Evolutionary conservation across 2,329 filamentous ascomycete species (phyloP), one percentile per base, ranked within the genome.

Genomic region (Cytospora chrysosperma): DNA sequence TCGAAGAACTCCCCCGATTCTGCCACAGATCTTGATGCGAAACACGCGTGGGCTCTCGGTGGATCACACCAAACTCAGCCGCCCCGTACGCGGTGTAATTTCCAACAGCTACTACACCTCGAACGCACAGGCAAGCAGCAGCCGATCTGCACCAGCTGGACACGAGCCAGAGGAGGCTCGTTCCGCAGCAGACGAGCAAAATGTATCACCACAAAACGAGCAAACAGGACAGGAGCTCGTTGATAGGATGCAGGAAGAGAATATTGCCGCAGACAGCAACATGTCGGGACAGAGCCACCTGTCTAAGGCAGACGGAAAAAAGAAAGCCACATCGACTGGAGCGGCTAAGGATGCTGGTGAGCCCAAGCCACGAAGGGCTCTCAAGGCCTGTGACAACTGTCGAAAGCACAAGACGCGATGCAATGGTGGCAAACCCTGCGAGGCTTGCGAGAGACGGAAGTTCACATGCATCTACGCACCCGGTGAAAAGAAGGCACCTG

Each of bases 351-450:
- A 34, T 17, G 2, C 49, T 34, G 15, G 12, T 24, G 58, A 47
- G 43, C 43, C 43, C 8, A 47, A 47, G n/a, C 43, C 8, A 9
- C 43, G 34, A n/a, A 61, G 59, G 59, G 59, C 59, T 21, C 1
- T 15, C 37, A 55, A 61, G 52, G 58, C 58, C 26, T 65, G 64
- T 34, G 53, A 53, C n/a, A 59, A 52, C 27, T 65, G 64, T 43
- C 56, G 61, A n/a, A 4, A 49, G 8, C 62, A 65, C 52, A 65
- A 63, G 17, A 61, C 64, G n/a, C 58, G 51, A n/a, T 65, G 64
- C 37, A 62, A 56, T 9, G 54, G 56, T 21, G 56, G 28, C 10
- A 60, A 27, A 1, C 64, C 64, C 6, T 65, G 64, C 26, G 47
- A 50, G 13, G 50, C 53, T 13, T 65, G 64, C 19, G 17, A n/a